These are phyloP conservation scores for Brassica hybrid DNA, from an alignment of 441 rosid genomes.

Conservation along the genomic window DNA sequence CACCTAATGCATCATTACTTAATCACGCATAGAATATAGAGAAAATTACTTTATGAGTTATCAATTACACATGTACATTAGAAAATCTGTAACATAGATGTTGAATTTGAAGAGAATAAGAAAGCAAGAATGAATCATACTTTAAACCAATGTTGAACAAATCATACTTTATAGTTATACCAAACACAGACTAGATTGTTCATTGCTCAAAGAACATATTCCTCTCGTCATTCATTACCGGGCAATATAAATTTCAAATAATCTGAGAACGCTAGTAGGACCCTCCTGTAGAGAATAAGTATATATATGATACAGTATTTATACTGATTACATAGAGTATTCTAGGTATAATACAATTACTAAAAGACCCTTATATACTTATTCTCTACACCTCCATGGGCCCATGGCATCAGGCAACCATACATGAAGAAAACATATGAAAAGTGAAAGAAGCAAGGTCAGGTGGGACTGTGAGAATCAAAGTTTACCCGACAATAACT, in stretches of 20 bases:
- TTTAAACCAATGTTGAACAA: too few species aligned
- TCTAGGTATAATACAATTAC: too few species aligned
- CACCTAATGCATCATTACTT: not conserved
- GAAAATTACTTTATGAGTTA: too few species aligned
- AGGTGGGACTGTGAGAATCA: constrained; percentile 12
- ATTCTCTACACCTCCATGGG: not conserved
- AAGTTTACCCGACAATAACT: constrained; percentile 32
- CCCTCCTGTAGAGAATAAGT: too few species aligned
- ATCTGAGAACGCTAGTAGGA: not conserved
- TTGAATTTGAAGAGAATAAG: not conserved
- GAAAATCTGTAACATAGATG: not conserved
- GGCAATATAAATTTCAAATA: not conserved
- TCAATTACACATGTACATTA: too few species aligned
- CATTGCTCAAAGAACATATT: constrained; percentile 13
- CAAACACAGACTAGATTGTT: constrained; percentile 4
- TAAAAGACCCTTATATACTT: too few species aligned
- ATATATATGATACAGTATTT: too few species aligned
- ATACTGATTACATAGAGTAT: too few species aligned
- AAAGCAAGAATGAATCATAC: not conserved
- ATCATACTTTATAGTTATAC: too few species aligned
- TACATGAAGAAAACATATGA: not conserved
- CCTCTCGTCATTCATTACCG: not conserved
- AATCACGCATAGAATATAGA: not conserved
- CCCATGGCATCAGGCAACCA: not conserved
- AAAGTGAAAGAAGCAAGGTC: constrained; percentile 27